Conservation (phyloP, 306 rosid species). For the Luffa aegyptiaca region DNA sequence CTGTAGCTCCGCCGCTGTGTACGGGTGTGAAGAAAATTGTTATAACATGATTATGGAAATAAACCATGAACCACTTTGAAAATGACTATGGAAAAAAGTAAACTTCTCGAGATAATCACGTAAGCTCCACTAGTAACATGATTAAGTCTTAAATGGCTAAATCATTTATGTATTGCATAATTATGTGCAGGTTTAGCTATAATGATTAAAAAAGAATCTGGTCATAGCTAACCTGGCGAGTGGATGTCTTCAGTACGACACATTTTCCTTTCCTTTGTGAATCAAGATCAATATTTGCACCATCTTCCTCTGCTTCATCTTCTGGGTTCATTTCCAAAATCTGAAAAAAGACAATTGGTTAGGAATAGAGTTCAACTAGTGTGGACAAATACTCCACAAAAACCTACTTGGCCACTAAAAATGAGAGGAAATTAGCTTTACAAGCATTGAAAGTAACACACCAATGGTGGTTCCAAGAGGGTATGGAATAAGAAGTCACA, state of each 20-base stretch:
- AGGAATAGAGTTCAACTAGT: neutral
- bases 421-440: neutral
- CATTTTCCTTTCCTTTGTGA: constrained; percentile 91
- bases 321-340: constrained; percentile 96
- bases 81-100: neutral
- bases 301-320: constrained; percentile 94
- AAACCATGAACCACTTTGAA: neutral
- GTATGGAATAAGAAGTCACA: neutral
- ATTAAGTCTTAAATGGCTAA: neutral
- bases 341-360: constrained; percentile 19
- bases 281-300: constrained; percentile 94
- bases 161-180: neutral
- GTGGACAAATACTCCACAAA: neutral
- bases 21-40: constrained; percentile 32
- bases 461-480: neutral
- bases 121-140: neutral
- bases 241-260: constrained; percentile 89
- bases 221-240: constrained; percentile 52
- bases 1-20: too few species aligned
- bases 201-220: neutral
- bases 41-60: constrained; percentile 18
- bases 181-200: neutral
- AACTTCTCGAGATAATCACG: neutral
- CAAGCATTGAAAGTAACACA: neutral
- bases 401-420: neutral